Conservation (phyloP, 306 rosid genomes). For the Fragaria nilgerrensis region DNA sequence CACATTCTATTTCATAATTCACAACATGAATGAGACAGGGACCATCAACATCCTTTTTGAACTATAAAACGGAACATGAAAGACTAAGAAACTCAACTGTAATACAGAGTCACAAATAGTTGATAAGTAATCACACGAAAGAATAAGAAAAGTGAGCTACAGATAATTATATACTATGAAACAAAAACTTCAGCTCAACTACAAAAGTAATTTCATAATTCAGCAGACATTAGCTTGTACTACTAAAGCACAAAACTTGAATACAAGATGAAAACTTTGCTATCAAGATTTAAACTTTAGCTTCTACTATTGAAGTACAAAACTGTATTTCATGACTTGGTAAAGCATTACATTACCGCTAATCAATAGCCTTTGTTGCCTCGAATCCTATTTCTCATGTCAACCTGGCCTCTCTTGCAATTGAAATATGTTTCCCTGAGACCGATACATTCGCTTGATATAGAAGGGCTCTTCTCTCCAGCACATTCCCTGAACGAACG, state of each 20-base stretch:
- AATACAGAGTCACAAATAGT: too few species aligned
- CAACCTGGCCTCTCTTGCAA: conserved; percentile 97
- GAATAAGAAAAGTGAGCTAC: background rate
- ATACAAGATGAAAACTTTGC: too few species aligned
- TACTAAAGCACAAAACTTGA: background rate
- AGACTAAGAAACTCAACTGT: too few species aligned
- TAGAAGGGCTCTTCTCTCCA: conserved; percentile 84
- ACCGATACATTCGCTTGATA: conserved; percentile 85
- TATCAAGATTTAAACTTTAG: background rate
- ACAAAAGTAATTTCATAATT: background rate
- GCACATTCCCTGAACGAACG: conserved; percentile 67
- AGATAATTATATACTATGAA: background rate
- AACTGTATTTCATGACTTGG: background rate
- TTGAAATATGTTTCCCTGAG: conserved; percentile 95
- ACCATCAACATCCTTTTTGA: background rate
- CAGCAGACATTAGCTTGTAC: background rate
- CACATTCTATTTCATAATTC: background rate
- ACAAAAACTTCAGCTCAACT: background rate
- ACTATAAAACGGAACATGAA: background rate
- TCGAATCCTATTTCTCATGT: conserved; percentile 53
- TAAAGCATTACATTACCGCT: background rate
- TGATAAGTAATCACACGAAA: too few species aligned
- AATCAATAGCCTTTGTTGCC: conserved; percentile 51
- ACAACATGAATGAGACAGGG: background rate
- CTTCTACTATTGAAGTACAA: background rate